Evolutionary conservation across 2,329 filamentous ascomycete species (phyloP).

Genomic region (Delphinella strobiligena): DNA sequence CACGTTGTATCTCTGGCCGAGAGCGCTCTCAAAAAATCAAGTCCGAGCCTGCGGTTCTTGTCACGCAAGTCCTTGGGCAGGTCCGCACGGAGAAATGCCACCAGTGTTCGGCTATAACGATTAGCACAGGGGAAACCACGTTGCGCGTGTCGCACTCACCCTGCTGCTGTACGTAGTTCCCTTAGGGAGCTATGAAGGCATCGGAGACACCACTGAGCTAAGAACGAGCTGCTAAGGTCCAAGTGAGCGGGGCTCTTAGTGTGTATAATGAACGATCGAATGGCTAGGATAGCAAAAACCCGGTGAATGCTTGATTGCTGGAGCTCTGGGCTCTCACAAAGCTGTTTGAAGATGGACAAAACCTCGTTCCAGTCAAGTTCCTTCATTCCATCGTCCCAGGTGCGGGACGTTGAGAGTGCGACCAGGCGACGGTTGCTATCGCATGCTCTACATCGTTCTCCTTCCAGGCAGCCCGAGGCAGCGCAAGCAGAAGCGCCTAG

Average conservation of each 20-base stretch:
- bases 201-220: conserved; percentile 72
- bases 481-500: conserved; percentile 6
- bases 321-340: conserved; percentile 8
- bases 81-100: conserved; percentile 48
- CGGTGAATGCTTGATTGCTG: conserved; percentile 40
- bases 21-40: conserved; percentile 60
- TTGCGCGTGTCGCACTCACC: conserved; percentile 30
- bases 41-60: conserved; percentile 56
- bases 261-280: conserved; percentile 60
- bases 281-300: conserved; percentile 57
- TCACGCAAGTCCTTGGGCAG: conserved; percentile 36
- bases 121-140: neutral
- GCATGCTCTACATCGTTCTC: conserved; percentile 4
- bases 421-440: conserved; percentile 1
- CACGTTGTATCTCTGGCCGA: conserved; percentile 56
- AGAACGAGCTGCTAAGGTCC: conserved; percentile 52
- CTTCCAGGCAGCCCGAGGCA: neutral
- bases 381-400: conserved; percentile 5
- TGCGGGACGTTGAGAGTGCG: neutral
- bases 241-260: conserved; percentile 47
- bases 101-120: conserved; percentile 44
- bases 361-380: conserved; percentile 21
- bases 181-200: conserved; percentile 73
- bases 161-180: conserved; percentile 73
- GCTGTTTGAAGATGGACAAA: conserved; percentile 6